These are phyloP conservation scores for Suillus subluteus DNA, from an alignment of 768 basidiomycete genomes.

Conservation along the genomic window DNA sequence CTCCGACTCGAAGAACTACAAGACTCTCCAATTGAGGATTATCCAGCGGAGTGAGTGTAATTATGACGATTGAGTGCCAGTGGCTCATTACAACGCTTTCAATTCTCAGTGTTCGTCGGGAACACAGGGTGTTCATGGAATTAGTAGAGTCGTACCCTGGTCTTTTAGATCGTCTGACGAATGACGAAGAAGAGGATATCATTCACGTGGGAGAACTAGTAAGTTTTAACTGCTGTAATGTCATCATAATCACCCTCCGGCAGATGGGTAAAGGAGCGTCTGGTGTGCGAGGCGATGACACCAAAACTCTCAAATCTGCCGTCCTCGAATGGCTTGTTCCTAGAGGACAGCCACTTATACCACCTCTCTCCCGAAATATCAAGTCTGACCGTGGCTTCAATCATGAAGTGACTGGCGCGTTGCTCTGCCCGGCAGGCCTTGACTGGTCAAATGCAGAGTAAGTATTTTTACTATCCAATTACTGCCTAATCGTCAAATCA, in stretches of 20 bases:
- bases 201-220: neutral
- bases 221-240: neutral
- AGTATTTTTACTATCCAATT: neutral
- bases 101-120: neutral
- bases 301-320: constrained; percentile 20
- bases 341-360: constrained; percentile 20
- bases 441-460: constrained; percentile 29
- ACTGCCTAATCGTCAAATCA: neutral
- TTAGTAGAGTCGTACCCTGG: neutral
- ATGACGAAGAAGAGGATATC: neutral
- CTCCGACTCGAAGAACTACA: neutral
- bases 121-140: constrained; percentile 1
- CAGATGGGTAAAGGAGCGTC: constrained; percentile 21
- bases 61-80: neutral
- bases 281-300: constrained; percentile 28
- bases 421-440: constrained; percentile 33
- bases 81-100: neutral
- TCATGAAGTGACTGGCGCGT: constrained; percentile 30
- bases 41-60: neutral
- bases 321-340: constrained; percentile 28
- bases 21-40: neutral
- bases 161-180: neutral
- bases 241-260: neutral
- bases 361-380: constrained; percentile 11
- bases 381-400: constrained; percentile 22